These are phyloP conservation scores for Dryas drummondii DNA, from an alignment of 306 rosid species.

Conservation along the genomic window DNA sequence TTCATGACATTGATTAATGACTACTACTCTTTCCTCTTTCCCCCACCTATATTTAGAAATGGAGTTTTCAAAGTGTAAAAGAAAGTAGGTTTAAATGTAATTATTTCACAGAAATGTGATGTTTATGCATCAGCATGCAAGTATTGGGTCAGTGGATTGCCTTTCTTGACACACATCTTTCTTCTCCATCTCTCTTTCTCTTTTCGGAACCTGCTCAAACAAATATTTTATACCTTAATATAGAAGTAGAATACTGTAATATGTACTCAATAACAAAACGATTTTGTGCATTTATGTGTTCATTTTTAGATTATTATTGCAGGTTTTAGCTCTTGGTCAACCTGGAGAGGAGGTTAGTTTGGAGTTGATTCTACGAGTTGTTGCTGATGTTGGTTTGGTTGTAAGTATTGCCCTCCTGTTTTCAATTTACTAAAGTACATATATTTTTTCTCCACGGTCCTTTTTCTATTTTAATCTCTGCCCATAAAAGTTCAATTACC, in stretches of 20 bases:
- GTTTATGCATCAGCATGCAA: background rate
- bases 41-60: background rate
- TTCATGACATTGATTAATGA: background rate
- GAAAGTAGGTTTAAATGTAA: background rate
- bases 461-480: background rate
- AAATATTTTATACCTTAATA: background rate
- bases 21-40: background rate
- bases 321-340: constrained; percentile 83
- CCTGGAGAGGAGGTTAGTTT: constrained; percentile 94
- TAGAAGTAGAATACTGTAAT: background rate
- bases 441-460: background rate
- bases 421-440: constrained; percentile 9
- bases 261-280: background rate
- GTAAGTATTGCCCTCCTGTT: constrained; percentile 36
- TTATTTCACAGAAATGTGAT: background rate
- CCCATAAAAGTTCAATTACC: background rate
- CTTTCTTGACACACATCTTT: too few species aligned
- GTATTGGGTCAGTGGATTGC: background rate
- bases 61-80: background rate
- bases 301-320: constrained; percentile 24
- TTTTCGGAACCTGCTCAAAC: background rate
- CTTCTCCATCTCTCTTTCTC: background rate
- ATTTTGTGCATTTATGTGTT: background rate
- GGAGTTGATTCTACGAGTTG: constrained; percentile 93
- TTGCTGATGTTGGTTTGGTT: constrained; percentile 89